These are phyloP conservation scores for Globisporangium acanthophoron DNA, from an alignment of 352 stramenopile species.

Conservation along the genomic window DNA sequence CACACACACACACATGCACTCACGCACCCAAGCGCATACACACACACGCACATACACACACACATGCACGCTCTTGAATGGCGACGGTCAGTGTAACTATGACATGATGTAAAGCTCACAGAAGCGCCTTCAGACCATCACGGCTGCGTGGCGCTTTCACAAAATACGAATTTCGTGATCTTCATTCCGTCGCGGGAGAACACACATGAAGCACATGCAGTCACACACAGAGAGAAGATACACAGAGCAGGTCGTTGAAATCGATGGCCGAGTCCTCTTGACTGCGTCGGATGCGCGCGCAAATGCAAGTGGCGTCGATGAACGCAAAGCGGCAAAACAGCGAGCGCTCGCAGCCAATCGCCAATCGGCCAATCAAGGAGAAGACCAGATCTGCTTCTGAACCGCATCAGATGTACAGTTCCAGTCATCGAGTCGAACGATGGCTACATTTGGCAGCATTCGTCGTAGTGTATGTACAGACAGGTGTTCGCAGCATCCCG, in stretches of 20 bases:
- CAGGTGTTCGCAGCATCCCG: no score
- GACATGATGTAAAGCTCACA: constrained; percentile 41
- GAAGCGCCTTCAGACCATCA: constrained; percentile 18
- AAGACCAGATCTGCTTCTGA: not conserved
- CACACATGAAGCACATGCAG: not conserved
- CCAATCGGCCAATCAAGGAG: not conserved
- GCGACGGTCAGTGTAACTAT: constrained; percentile 58
- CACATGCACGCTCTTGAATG: not conserved
- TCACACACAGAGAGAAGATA: not conserved
- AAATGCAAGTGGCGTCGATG: not conserved
- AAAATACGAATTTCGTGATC: constrained; percentile 12
- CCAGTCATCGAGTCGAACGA: not conserved
- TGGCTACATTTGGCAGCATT: no score
- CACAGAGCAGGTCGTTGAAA: not conserved
- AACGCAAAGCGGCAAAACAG: not conserved
- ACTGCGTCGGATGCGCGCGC: no score
- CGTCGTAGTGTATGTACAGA: no score
- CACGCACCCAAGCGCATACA: not conserved
- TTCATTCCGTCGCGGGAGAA: constrained; percentile 13
- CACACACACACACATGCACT: constrained; percentile 1
- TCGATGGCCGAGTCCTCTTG: not conserved
- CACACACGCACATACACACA: not conserved
- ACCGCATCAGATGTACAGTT: not conserved
- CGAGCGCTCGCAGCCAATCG: not conserved
- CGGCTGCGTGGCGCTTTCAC: constrained; percentile 17